phyloP scores from a whole-genome alignment of 805 yeast species.

The Candida piceae region DNA sequence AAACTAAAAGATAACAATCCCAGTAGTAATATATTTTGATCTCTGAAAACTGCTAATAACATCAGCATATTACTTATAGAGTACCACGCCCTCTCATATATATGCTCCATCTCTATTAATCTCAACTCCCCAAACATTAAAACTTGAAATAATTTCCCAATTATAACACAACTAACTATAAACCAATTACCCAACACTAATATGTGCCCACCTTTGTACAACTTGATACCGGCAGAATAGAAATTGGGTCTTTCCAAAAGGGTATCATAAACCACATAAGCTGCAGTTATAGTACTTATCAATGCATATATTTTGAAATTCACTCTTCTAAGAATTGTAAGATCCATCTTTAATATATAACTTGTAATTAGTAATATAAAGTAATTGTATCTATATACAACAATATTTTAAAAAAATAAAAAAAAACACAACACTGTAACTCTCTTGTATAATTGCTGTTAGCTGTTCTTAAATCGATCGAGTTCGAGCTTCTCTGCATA shows the following conservation, averaged over 20 bases:
- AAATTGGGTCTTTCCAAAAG: slow-evolving; percentile 42
- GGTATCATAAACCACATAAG: slow-evolving; percentile 32
- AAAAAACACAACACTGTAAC: too few relatives aligned
- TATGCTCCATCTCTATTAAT: slow-evolving; percentile 69
- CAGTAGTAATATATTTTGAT: slow-evolving; percentile 42
- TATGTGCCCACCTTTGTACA: slow-evolving; percentile 45
- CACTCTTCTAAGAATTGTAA: slow-evolving; percentile 4
- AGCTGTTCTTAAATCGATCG: too few relatives aligned
- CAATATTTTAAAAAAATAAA: too few relatives aligned
- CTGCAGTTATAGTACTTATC: slow-evolving; percentile 32
- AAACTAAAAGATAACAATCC: slow-evolving; percentile 32
- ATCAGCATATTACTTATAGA: slow-evolving; percentile 60
- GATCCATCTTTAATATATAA: too few relatives aligned
- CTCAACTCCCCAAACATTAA: slow-evolving; percentile 72
- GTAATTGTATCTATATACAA: too few relatives aligned
- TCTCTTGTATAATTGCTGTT: too few relatives aligned
- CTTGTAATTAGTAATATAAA: too few relatives aligned
- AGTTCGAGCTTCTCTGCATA: too few relatives aligned
- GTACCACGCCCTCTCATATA: slow-evolving; percentile 59
- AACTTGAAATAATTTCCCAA: slow-evolving; percentile 46
- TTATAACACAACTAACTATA: slow-evolving; percentile 27
- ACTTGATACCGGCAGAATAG: slow-evolving; percentile 43
- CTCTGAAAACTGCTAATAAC: slow-evolving; percentile 48
- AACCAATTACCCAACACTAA: slow-evolving; percentile 41
- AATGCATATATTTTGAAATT: slow-evolving; percentile 21